These are phyloP conservation scores for Globisporangium paroecandrum DNA, from an alignment of 352 stramenopile genomes.

Conservation along the genomic window DNA sequence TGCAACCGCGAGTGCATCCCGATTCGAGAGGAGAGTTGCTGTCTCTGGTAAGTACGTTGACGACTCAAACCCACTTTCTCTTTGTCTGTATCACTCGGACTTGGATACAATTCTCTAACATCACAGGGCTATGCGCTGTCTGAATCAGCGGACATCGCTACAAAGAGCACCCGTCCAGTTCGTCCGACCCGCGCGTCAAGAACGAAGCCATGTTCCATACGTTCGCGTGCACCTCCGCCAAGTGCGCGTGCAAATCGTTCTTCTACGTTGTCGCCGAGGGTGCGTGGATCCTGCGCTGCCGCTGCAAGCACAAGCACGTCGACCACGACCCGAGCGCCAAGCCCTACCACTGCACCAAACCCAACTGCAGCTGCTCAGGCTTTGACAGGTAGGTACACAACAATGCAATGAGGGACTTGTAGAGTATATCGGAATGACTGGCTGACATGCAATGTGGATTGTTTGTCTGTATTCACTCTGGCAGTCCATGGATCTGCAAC, in stretches of 20 bases:
- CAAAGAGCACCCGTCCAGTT: slow-evolving; percentile 59
- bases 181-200: slow-evolving; percentile 37
- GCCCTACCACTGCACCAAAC: slow-evolving; percentile 51
- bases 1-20: slow-evolving; percentile 77
- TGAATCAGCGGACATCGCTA: slow-evolving; percentile 56
- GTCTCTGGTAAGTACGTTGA: slow-evolving; percentile 45
- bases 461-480: neutral
- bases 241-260: slow-evolving; percentile 55
- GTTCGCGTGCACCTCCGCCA: slow-evolving; percentile 57
- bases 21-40: slow-evolving; percentile 71
- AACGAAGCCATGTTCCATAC: slow-evolving; percentile 26
- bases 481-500: slow-evolving; percentile 79
- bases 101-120: neutral
- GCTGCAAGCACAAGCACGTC: slow-evolving; percentile 79
- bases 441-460: neutral
- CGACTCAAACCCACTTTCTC: neutral
- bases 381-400: slow-evolving; percentile 52
- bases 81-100: neutral
- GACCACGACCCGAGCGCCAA: slow-evolving; percentile 49
- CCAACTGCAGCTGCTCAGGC: slow-evolving; percentile 48
- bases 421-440: slow-evolving; percentile 1
- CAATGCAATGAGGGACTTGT: neutral
- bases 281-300: slow-evolving; percentile 74
- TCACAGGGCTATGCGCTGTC: neutral
- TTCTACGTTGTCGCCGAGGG: slow-evolving; percentile 82